Evolutionary conservation across 495 filamentous ascomycete genomes (phyloP).

Genomic region (Jackrogersella minutella): DNA sequence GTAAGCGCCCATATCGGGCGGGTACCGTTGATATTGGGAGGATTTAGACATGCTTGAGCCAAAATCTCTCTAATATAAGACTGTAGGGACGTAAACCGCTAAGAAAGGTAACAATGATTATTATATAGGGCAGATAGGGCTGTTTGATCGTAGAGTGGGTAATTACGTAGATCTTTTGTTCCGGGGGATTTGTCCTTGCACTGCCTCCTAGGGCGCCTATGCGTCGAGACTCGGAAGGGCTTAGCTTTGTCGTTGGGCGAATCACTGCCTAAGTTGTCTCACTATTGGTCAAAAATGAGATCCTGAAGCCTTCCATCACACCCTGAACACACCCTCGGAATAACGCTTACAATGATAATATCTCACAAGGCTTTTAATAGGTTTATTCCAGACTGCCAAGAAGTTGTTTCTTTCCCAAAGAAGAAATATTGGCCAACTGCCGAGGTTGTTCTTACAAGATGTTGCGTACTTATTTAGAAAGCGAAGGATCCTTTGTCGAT

Average conservation of each 20-base stretch:
- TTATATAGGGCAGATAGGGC: conserved; percentile 11
- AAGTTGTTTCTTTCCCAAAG: background rate
- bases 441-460: background rate
- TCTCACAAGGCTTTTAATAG: background rate
- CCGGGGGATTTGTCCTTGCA: background rate
- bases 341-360: background rate
- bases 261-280: conserved; percentile 9
- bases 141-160: background rate
- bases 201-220: conserved; percentile 1
- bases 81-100: background rate
- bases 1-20: conserved; percentile 3
- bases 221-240: background rate
- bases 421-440: background rate
- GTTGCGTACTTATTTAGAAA: background rate
- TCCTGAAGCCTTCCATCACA: background rate
- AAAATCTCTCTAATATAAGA: background rate
- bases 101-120: conserved; percentile 5
- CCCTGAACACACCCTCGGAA: conserved; percentile 3
- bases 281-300: background rate
- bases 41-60: background rate
- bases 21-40: background rate
- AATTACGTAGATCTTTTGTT: conserved; percentile 5
- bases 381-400: background rate
- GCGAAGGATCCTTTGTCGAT: too few relatives aligned
- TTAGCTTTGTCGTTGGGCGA: conserved; percentile 3